phyloP scores from a whole-genome alignment of 345 rosid species.

The Syzygium jambos region DNA sequence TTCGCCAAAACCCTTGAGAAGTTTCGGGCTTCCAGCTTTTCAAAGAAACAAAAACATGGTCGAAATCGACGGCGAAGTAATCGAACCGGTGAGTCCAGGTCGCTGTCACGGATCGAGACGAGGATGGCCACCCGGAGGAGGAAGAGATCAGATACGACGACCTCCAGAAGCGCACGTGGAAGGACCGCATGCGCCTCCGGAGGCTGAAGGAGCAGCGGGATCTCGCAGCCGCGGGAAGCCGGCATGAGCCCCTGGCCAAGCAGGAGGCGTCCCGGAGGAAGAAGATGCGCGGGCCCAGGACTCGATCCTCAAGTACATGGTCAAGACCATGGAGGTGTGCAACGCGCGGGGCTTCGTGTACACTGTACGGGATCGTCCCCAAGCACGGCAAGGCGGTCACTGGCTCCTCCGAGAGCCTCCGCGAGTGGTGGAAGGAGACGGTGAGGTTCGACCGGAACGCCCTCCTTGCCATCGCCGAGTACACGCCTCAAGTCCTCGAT shows the following conservation, averaged over 20 bases:
- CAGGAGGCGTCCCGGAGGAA: constrained; percentile 32
- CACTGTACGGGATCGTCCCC: constrained; percentile 63
- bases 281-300: constrained; percentile 55
- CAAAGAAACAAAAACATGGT: not conserved
- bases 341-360: constrained; percentile 57
- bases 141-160: not conserved
- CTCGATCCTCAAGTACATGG: constrained; percentile 60
- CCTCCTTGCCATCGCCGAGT: constrained; percentile 28
- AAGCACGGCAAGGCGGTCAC: constrained; percentile 65
- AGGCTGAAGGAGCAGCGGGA: not conserved
- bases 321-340: constrained; percentile 71
- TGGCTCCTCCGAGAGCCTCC: constrained; percentile 58
- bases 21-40: not conserved
- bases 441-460: constrained; percentile 47
- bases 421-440: constrained; percentile 65
- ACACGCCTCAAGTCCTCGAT: constrained; percentile 11
- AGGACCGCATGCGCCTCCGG: not conserved
- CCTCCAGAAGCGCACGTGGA: constrained; percentile 5
- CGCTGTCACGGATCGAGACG: not conserved
- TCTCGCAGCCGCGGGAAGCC: not conserved
- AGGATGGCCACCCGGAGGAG: not conserved
- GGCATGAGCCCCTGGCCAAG: not conserved
- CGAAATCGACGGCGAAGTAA: not conserved
- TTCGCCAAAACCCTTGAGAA: not conserved
- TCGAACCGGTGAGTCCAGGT: not conserved